Percentiles rank a stretch among this genome's conserved stretches.
Evolutionary conservation across 1,284 basidiomycete species (phyloP).

Genomic region (Cystobasidium pallidum): DNA sequence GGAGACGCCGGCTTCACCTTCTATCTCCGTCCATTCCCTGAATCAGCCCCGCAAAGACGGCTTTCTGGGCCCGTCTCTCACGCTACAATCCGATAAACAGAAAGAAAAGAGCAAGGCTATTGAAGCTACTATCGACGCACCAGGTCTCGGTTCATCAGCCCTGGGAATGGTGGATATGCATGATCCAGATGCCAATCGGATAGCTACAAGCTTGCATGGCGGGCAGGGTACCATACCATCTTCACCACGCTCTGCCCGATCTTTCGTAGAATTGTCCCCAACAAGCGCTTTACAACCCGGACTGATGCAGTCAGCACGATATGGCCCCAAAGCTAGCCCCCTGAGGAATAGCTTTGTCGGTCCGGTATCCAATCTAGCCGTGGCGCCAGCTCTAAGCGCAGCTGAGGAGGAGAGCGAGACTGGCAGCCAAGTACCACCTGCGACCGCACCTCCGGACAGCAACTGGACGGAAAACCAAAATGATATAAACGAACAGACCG

Average conservation of each 20-base stretch:
- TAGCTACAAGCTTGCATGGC: slow-evolving; percentile 36
- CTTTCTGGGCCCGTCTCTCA: neutral
- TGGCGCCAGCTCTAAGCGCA: neutral
- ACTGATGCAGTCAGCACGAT: neutral
- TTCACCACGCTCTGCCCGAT: neutral
- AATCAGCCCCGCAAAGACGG: slow-evolving; percentile 3
- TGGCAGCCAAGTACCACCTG: neutral
- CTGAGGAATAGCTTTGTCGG: slow-evolving; percentile 36
- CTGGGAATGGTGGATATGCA: slow-evolving; percentile 34
- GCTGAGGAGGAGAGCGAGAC: slow-evolving; percentile 17
- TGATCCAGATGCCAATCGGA: slow-evolving; percentile 22
- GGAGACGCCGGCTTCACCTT: slow-evolving; percentile 10
- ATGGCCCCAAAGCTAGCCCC: slow-evolving; percentile 24
- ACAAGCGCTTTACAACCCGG: neutral
- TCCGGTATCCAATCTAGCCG: neutral
- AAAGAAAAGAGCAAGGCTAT: slow-evolving; percentile 24
- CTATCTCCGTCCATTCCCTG: slow-evolving; percentile 3
- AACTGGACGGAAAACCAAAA: slow-evolving; percentile 3
- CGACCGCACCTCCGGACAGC: neutral
- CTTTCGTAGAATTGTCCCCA: neutral
- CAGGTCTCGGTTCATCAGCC: neutral
- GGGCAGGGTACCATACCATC: slow-evolving; percentile 7
- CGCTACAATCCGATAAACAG: slow-evolving; percentile 16
- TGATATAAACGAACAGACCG: neutral
- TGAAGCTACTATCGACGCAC: slow-evolving; percentile 5